These are phyloP conservation scores for Xylaria multiplex DNA, from an alignment of 2,329 filamentous ascomycete species.

Conservation along the genomic window DNA sequence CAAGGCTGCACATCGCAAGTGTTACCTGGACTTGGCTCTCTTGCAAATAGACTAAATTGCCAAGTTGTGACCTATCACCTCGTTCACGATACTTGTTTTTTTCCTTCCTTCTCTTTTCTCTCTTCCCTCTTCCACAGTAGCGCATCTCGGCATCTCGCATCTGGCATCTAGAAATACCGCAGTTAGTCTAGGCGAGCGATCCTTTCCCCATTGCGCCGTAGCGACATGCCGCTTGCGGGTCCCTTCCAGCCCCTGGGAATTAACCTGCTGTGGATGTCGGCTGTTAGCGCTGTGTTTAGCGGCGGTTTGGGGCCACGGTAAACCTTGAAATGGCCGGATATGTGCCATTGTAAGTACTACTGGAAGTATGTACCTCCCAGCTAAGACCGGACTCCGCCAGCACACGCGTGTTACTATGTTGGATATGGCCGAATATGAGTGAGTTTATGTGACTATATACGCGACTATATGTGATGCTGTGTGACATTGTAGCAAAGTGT, in stretches of 20 bases:
- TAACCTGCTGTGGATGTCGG: slow-evolving; percentile 2
- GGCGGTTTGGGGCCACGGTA: slow-evolving; percentile 18
- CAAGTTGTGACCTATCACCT: not conserved
- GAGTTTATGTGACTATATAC: slow-evolving; percentile 50
- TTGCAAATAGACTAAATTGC: not conserved
- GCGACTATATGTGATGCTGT: not conserved
- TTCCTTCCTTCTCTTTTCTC: no score
- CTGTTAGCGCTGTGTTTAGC: slow-evolving; percentile 5
- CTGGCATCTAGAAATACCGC: slow-evolving; percentile 10
- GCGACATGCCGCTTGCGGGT: slow-evolving; percentile 6
- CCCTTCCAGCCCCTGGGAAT: slow-evolving; percentile 9
- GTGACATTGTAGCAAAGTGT: not conserved
- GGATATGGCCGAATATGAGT: no score
- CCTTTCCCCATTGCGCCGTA: not conserved
- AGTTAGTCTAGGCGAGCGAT: slow-evolving; percentile 5
- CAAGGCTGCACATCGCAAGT: not conserved
- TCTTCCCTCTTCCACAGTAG: not conserved
- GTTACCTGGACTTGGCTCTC: not conserved
- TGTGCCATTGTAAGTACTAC: not conserved
- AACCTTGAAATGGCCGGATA: not conserved
- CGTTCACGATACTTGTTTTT: not conserved
- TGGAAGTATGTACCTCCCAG: no score
- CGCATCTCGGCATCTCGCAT: not conserved
- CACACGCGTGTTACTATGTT: no score
- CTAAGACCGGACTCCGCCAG: slow-evolving; percentile 34